phyloP scores from a whole-genome alignment of 192 early-diverging fungal species.

The Coemansia brasiliensis region DNA sequence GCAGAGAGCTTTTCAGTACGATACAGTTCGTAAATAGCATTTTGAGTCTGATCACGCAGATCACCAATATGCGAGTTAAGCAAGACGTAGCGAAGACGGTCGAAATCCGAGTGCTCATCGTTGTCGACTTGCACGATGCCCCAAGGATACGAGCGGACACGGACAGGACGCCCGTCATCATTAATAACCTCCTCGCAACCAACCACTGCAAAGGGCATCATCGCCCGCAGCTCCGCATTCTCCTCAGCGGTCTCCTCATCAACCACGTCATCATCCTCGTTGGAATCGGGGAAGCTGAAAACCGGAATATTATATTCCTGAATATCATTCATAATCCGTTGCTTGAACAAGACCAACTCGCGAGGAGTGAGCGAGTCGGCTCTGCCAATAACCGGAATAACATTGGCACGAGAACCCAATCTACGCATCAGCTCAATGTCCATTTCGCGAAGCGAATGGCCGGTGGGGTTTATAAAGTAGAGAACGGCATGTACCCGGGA shows the following conservation, averaged over 20 bases:
- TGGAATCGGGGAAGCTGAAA: slow-evolving; percentile 95
- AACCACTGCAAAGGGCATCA: slow-evolving; percentile 94
- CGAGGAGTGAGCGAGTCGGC: slow-evolving; percentile 88
- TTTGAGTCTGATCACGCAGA: slow-evolving; percentile 95
- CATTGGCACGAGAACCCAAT: slow-evolving; percentile 88
- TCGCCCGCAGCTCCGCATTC: slow-evolving; percentile 87
- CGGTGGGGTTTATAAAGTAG: slow-evolving; percentile 98
- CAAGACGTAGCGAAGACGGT: slow-evolving; percentile 85
- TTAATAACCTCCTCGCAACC: slow-evolving; percentile 88
- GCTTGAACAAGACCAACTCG: slow-evolving; percentile 87
- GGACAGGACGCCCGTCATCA: slow-evolving; percentile 84
- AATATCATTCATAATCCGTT: slow-evolving; percentile 97
- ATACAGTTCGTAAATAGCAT: slow-evolving; percentile 93
- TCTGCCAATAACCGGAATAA: slow-evolving; percentile 95
- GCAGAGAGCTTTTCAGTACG: slow-evolving; percentile 85
- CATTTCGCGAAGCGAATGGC: slow-evolving; percentile 94
- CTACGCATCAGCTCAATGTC: slow-evolving; percentile 93
- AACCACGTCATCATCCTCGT: slow-evolving; percentile 98
- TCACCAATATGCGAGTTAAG: slow-evolving; percentile 97
- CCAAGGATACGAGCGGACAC: slow-evolving; percentile 94
- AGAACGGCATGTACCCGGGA: slow-evolving; percentile 93
- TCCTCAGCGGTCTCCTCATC: slow-evolving; percentile 99
- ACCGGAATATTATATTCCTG: slow-evolving; percentile 92
- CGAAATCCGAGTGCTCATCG: slow-evolving; percentile 96
- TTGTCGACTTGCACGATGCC: slow-evolving; percentile 97